Base-by-base conservation (phyloP, 1,284 basidiomycete genomes). In the Puccinia polysora region DNA sequence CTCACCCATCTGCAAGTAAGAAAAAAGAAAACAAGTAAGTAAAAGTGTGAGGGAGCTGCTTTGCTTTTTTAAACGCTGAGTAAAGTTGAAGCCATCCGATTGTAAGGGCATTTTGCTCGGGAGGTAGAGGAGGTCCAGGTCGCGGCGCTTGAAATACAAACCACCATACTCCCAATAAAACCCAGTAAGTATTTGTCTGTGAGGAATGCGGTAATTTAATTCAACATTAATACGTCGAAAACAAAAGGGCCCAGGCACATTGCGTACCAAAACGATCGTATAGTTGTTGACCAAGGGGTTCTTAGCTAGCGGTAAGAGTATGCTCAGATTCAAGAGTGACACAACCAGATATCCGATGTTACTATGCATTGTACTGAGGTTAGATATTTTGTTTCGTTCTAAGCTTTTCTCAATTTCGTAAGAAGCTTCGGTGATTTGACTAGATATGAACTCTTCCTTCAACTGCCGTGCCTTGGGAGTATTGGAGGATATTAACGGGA, bases 1-100 rank as follows among this genome's bases (percentile, higher is more conserved):
- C 60, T 55, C 45, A 72, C 69, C 69, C 69, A 72, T 72, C 69
- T 28, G 69, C 59, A 15, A 72, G 23, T 18, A 72, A 64, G 52
- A 72, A 72, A 52, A 72, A 72, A 6, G 69, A 47, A 7, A 72
- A 23, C 25, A 72, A 40, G 53, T 72, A 72, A 25, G 28, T 47
- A 53, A 72, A 72, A 5, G 69, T 72, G 38, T 62, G 30, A 20
- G 49, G 69, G 10, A 72, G 50, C 18, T 53, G 20, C 20, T 40
- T 63, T 15, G 52, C 69, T 34, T 55, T 50, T 49, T 62, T 63
- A 14, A 72, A 55, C 2, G 60, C 14, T 32, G 15, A 10, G 32
- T 53, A 72, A 0, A 72, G 60, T 23, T 64, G 34, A 40, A 25
- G 8, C 69, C 69, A 72, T 52, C 69, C 59, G 25, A 72, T 55